Conservation (phyloP, 2,329 filamentous ascomycete species). For the Trichoderma asperellum region DNA sequence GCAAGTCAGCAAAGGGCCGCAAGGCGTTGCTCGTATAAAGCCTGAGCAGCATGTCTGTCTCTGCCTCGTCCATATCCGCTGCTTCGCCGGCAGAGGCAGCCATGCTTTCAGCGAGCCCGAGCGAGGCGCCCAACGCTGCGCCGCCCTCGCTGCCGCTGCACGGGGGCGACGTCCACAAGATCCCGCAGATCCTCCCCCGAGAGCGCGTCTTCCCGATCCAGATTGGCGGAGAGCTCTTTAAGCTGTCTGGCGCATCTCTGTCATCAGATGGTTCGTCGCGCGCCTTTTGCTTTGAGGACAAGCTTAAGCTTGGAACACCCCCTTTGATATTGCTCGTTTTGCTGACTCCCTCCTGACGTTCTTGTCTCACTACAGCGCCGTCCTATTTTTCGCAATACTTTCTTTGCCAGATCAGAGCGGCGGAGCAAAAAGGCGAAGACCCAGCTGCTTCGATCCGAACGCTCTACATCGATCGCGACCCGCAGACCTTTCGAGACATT, state of each 20-base stretch:
- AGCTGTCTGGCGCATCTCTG: slow-evolving; percentile 72
- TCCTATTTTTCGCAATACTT: slow-evolving; percentile 98
- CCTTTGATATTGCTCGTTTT: slow-evolving; percentile 23
- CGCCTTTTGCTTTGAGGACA: not conserved
- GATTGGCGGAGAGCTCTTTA: slow-evolving; percentile 72
- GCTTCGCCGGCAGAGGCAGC: slow-evolving; percentile 8
- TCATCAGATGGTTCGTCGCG: slow-evolving; percentile 68
- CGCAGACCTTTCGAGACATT: slow-evolving; percentile 85
- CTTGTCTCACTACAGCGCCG: slow-evolving; percentile 63
- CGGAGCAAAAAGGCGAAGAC: slow-evolving; percentile 62
- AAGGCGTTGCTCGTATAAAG: not conserved
- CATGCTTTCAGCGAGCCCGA: slow-evolving; percentile 39
- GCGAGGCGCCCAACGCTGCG: slow-evolving; percentile 35
- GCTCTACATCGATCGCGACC: slow-evolving; percentile 93
- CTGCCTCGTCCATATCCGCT: not conserved
- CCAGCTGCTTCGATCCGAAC: slow-evolving; percentile 64
- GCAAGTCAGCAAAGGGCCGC: not conserved
- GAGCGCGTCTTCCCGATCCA: slow-evolving; percentile 76
- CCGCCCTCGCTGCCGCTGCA: slow-evolving; percentile 34
- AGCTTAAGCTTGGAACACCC: not conserved
- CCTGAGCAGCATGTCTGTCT: not conserved
- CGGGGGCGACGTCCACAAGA: slow-evolving; percentile 49
- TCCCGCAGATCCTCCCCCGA: slow-evolving; percentile 65
- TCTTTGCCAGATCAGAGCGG: slow-evolving; percentile 73
- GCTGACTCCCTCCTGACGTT: not conserved